These are phyloP conservation scores for Puccinia hordei DNA, from an alignment of 1,284 basidiomycete genomes.

Conservation along the genomic window DNA sequence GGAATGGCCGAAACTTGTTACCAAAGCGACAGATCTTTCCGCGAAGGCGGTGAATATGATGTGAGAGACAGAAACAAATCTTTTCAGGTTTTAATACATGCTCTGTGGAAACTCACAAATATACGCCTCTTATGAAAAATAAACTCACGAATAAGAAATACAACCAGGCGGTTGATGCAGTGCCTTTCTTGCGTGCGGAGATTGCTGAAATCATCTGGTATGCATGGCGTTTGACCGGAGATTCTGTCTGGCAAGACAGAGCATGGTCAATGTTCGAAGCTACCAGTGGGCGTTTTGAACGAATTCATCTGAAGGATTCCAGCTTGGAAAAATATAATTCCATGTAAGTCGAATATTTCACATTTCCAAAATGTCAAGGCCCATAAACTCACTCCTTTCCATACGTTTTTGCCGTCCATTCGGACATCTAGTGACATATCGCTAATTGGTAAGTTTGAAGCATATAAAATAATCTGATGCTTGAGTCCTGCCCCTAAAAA, in stretches of 20 bases:
- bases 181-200: slow-evolving; percentile 59
- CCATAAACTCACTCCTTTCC: not conserved
- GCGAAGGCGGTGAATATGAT: slow-evolving; percentile 5
- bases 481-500: not conserved
- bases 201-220: slow-evolving; percentile 71
- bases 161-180: not conserved
- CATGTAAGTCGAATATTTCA: slow-evolving; percentile 14
- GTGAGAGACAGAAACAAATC: slow-evolving; percentile 12
- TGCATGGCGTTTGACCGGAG: slow-evolving; percentile 71
- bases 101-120: not conserved
- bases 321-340: not conserved
- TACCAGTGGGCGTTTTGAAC: slow-evolving; percentile 9
- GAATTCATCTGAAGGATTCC: not conserved
- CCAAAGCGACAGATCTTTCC: slow-evolving; percentile 12
- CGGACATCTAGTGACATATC: slow-evolving; percentile 19
- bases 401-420: not conserved
- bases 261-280: slow-evolving; percentile 45
- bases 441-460: slow-evolving; percentile 35
- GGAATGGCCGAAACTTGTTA: slow-evolving; percentile 46
- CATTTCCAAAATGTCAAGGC: not conserved
- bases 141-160: not conserved
- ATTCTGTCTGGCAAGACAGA: slow-evolving; percentile 65
- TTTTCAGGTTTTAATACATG: not conserved
- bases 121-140: not conserved
- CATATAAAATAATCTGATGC: not conserved